Evolutionary conservation across 306 rosid genomes (phyloP).

Genomic region (Calophaca sinica): DNA sequence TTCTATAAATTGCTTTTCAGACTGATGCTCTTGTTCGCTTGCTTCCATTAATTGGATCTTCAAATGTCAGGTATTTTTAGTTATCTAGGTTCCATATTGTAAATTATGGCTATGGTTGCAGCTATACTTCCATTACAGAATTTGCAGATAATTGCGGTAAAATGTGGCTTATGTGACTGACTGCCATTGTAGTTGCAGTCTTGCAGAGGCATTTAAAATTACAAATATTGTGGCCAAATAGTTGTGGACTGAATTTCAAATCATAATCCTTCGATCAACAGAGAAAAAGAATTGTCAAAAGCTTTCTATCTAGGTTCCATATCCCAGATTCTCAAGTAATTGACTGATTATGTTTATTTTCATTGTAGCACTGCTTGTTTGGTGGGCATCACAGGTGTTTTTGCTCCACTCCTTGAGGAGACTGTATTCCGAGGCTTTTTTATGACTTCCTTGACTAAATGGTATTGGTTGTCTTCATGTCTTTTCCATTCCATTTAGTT

Average conservation of each 20-base stretch:
- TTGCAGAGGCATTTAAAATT: slow-evolving; percentile 8
- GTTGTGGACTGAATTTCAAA: slow-evolving; percentile 29
- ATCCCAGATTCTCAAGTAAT: slow-evolving; percentile 18
- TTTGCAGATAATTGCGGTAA: background rate
- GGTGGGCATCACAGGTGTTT: slow-evolving; percentile 86
- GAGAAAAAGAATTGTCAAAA: background rate
- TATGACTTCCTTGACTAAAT: slow-evolving; percentile 88
- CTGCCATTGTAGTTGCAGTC: background rate
- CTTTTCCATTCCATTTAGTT: slow-evolving; percentile 22
- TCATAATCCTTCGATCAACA: background rate
- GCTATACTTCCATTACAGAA: slow-evolving; percentile 12
- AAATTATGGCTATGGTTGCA: background rate
- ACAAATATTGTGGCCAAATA: background rate
- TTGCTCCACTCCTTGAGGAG: slow-evolving; percentile 98
- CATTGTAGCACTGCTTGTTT: slow-evolving; percentile 87
- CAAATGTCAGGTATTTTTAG: slow-evolving; percentile 76
- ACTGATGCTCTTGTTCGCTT: slow-evolving; percentile 89
- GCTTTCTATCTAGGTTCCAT: slow-evolving; percentile 4
- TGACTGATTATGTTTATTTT: slow-evolving; percentile 42
- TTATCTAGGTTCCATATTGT: slow-evolving; percentile 22
- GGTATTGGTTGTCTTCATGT: slow-evolving; percentile 56
- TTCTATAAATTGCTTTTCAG: slow-evolving; percentile 65
- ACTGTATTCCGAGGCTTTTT: slow-evolving; percentile 90
- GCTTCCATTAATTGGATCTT: slow-evolving; percentile 95
- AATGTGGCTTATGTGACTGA: background rate